Evolutionary conservation across 2,329 filamentous ascomycete genomes (phyloP).

Genomic region (Magnaporthiopsis incrustans): DNA sequence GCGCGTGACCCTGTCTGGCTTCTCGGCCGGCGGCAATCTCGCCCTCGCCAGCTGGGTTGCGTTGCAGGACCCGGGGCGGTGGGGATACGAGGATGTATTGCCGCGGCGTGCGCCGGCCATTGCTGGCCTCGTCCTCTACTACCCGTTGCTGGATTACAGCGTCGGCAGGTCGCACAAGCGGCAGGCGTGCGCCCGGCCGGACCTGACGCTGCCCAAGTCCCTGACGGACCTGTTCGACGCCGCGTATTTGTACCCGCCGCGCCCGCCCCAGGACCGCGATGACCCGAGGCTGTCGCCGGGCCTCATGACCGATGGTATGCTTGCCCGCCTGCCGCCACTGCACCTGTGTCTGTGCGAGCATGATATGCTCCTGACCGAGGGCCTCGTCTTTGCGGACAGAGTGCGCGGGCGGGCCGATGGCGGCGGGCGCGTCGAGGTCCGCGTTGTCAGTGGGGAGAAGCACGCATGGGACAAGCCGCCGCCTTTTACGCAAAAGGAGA

Average conservation of each 20-base stretch:
- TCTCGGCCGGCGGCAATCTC: constrained; percentile 54
- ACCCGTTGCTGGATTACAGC: constrained; percentile 56
- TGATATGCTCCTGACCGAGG: constrained; percentile 24
- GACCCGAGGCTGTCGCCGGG: constrained; percentile 49
- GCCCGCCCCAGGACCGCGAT: constrained; percentile 33
- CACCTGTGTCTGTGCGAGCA: constrained; percentile 21
- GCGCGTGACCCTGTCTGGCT: constrained; percentile 52
- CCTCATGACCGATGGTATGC: constrained; percentile 19
- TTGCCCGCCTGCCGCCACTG: constrained; percentile 17
- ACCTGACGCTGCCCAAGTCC: constrained; percentile 47
- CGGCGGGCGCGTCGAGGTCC: constrained; percentile 25
- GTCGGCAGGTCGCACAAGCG: constrained; percentile 47
- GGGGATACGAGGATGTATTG: constrained; percentile 25
- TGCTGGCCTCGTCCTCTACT: constrained; percentile 49
- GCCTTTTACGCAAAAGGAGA: constrained; percentile 34
- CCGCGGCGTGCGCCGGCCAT: constrained; percentile 36
- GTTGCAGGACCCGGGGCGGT: constrained; percentile 33
- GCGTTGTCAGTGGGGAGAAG: constrained; percentile 36
- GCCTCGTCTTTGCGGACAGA: constrained; percentile 11
- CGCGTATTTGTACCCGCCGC: constrained; percentile 49
- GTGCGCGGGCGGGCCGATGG: constrained; percentile 13
- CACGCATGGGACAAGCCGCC: constrained; percentile 42
- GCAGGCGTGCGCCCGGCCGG: constrained; percentile 42
- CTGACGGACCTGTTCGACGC: constrained; percentile 57
- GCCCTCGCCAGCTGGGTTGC: constrained; percentile 38